Evolutionary conservation across 208 protist genomes (phyloP), one percentile per base, ranked within the genome.

Genomic region (Leishmania gerbilli): DNA sequence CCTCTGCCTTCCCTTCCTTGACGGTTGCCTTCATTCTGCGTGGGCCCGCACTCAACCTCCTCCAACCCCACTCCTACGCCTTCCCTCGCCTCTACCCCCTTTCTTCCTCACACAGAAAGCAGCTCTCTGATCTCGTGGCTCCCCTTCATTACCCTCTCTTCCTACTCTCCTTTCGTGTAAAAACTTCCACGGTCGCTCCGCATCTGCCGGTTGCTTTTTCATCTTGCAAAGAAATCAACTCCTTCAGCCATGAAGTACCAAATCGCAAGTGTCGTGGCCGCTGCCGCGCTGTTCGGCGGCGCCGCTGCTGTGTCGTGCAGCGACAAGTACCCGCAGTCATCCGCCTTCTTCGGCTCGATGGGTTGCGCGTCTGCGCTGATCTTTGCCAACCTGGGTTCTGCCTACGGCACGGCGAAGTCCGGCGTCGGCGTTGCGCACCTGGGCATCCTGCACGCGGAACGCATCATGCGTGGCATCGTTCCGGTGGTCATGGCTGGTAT

Each of bases 351-450:
- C 86, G 99, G 99, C 55, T 95, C 95, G 76, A 98, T 99, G 94
- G 99, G 98, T 53, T 95, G 91, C 74, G 93, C 98, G 19, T 89
- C 95, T 37, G 97, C 95, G 49, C 86, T 98, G 77, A 89, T 97
- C 69, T 96, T 97, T 74, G 93, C 96, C n/a, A 96, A 99, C 88
- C 89, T 99, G 58, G 99, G 99, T 21, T 99, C 99, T 56, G 99
- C 99, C 49, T 99, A 99, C 88, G 99, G 99, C 49, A 99, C 99
- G n/a, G 99, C 98, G 49, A 99, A 99, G 90, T 97, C 96, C 76
- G 98, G 98, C 45, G 97, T 99, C 75, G 99, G 99, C 84, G 98
- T 99, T 79, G 93, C 98, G 37, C 94, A 98, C 80, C 97, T 99
- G 87, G 99, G 99, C 88, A 99, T 99, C 65, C 93, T 98, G 79